Conservation (phyloP, 768 basidiomycete species). For the Mycena filopes region DNA sequence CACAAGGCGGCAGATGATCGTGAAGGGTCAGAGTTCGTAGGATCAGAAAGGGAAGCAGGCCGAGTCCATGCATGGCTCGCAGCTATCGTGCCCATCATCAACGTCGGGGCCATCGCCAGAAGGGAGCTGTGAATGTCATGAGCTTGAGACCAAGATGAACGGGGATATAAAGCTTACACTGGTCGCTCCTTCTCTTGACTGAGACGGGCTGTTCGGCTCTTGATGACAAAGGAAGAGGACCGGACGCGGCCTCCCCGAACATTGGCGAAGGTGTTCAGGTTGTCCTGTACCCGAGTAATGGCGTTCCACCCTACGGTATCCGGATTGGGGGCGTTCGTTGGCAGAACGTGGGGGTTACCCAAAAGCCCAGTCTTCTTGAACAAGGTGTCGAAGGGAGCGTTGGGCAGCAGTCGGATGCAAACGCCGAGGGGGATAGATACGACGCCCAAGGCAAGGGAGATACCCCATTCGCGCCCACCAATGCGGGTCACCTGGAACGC, state of each 20-base stretch:
- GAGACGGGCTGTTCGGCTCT: slow-evolving; percentile 72
- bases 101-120: slow-evolving; percentile 80
- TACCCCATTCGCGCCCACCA: slow-evolving; percentile 89
- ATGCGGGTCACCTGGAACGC: slow-evolving; percentile 91
- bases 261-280: slow-evolving; percentile 83
- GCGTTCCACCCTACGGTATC: slow-evolving; percentile 75
- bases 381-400: slow-evolving; percentile 75
- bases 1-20: slow-evolving; percentile 83
- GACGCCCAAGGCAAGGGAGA: slow-evolving; percentile 87
- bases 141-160: slow-evolving; percentile 3
- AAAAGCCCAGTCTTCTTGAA: slow-evolving; percentile 69
- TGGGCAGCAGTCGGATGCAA: slow-evolving; percentile 83
- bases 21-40: slow-evolving; percentile 83
- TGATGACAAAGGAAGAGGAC: slow-evolving; percentile 85
- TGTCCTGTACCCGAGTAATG: slow-evolving; percentile 85
- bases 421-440: slow-evolving; percentile 91
- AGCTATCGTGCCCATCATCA: slow-evolving; percentile 77
- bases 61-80: slow-evolving; percentile 73
- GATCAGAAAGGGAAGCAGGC: no score
- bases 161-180: slow-evolving; percentile 48
- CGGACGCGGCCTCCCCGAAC: slow-evolving; percentile 91
- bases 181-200: slow-evolving; percentile 61
- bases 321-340: slow-evolving; percentile 66
- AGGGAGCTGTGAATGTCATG: slow-evolving; percentile 52
- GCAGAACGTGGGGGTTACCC: slow-evolving; percentile 72